Percentiles rank a stretch among this genome's conserved stretches.
phyloP scores from a whole-genome alignment of 306 rosid genomes.

The Vigna trinervia region DNA sequence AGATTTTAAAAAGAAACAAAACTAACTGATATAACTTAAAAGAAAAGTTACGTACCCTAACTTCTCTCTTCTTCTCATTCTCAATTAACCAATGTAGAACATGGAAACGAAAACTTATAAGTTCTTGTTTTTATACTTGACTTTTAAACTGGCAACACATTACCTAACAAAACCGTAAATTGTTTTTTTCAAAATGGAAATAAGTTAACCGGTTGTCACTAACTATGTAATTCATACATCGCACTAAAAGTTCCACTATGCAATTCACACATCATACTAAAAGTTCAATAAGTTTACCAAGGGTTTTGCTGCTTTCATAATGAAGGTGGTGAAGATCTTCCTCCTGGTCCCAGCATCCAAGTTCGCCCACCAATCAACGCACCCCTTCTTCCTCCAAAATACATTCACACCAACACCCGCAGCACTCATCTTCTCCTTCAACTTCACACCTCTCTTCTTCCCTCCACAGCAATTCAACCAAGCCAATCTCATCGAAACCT shows the following conservation, averaged over 20 bases:
- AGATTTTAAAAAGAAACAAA: background rate
- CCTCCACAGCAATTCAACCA: conserved; percentile 69
- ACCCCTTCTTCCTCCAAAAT: conserved; percentile 92
- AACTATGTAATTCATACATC: no score
- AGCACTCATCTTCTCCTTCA: conserved; percentile 73
- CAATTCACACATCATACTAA: background rate
- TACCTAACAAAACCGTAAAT: background rate
- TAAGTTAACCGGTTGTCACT: background rate
- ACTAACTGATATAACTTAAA: background rate
- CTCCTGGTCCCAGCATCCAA: conserved; percentile 61
- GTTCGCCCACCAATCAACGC: conserved; percentile 85
- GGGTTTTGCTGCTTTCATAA: conserved; percentile 69
- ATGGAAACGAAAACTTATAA: background rate
- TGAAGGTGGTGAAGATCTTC: conserved; percentile 55
- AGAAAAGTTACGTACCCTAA: background rate
- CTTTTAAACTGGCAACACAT: background rate
- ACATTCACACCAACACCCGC: conserved; percentile 66
- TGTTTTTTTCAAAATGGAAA: background rate
- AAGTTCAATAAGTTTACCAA: conserved; percentile 62
- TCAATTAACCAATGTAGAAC: background rate
- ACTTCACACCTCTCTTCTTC: conserved; percentile 74
- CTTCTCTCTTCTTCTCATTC: background rate
- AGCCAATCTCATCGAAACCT: conserved; percentile 82
- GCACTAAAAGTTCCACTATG: background rate
- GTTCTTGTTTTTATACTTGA: background rate